Evolutionary conservation across 805 yeast species (phyloP), one percentile per base, ranked within the genome.

Genomic region (Isabelozyma heimii): DNA sequence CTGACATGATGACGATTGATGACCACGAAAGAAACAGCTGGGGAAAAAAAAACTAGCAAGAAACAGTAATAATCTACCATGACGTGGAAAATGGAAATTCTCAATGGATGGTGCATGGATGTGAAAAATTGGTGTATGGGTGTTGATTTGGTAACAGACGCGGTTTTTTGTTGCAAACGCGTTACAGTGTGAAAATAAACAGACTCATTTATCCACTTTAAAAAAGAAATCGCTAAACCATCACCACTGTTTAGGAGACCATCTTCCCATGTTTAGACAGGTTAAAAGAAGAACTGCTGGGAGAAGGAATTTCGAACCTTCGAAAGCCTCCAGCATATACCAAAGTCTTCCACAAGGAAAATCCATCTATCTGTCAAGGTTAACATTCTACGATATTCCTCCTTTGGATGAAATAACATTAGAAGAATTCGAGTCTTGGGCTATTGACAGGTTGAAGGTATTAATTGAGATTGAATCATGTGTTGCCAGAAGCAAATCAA

Each of bases 361-460:
- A 12, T 12, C 33, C 53, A 58, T 75, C 39, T 83, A 85, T 62
- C 79, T 82, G 9, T 72, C 81, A 37, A 75, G 95, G 45, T 72
- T 94, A 44, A 83, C 89, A 16, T 82, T 92, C 59, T 94, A 94
- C 67, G 80, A 74, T 24, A 54, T 72, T 5, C 94, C 96, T 9
- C 98, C 98, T 0, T 69, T 77, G 30, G 83, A 85, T 12, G 98
- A 94, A 66, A 84, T 94, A 58, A 89, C 97, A 0, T 67, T 94
- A 14, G 97, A 91, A 54, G 89, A 94, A 59, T 94, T 94, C 67
- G 99, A 94, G 69, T 76, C 78, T 4, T 94, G 97, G 97, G 98
- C 98, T 4, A 85, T 94, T 47, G 98, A 92, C 61, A 73, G 99
- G 51, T 75, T 92, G 53, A 84, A 86, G 61, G 81, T 94, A 8